Conservation (phyloP, 345 rosid genomes). For the Lepidium didymum region DNA sequence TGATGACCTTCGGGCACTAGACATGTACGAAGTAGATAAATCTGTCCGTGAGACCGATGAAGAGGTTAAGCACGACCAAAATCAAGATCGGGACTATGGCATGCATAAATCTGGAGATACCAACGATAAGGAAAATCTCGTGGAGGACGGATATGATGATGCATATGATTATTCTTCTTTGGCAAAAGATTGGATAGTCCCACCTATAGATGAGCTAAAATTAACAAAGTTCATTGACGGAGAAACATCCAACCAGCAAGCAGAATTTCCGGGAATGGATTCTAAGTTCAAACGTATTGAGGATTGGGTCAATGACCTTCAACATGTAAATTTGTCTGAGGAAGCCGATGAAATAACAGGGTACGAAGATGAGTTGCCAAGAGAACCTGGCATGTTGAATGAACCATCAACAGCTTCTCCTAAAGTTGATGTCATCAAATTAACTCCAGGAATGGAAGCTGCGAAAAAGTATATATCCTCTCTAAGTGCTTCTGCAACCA, state of each 20-base stretch:
- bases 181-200: constrained; percentile 69
- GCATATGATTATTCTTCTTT: constrained; percentile 45
- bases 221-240: constrained; percentile 31
- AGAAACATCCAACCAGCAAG: constrained; percentile 38
- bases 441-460: constrained; percentile 63
- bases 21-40: constrained; percentile 30
- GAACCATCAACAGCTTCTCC: constrained; percentile 24
- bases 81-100: constrained; percentile 29
- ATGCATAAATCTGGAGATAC: constrained; percentile 24
- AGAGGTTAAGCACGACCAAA: constrained; percentile 16
- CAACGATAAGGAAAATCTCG: constrained; percentile 33
- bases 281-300: constrained; percentile 68
- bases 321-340: constrained; percentile 48
- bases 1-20: constrained; percentile 45
- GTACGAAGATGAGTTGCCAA: constrained; percentile 28
- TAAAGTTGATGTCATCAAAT: constrained; percentile 43
- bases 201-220: constrained; percentile 46
- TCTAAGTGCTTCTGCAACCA: constrained; percentile 54
- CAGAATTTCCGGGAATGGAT: constrained; percentile 48
- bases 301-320: constrained; percentile 84
- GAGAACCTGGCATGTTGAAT: constrained; percentile 28
- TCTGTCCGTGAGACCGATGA: constrained; percentile 32
- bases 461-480: constrained; percentile 72
- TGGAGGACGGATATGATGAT: constrained; percentile 43
- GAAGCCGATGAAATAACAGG: constrained; percentile 41